A percentile compares a stretch with the other conserved stretches of the same genome.
phyloP scores from a whole-genome alignment of 2,329 filamentous ascomycete species.

The Pseudogymnoascus sp. region DNA sequence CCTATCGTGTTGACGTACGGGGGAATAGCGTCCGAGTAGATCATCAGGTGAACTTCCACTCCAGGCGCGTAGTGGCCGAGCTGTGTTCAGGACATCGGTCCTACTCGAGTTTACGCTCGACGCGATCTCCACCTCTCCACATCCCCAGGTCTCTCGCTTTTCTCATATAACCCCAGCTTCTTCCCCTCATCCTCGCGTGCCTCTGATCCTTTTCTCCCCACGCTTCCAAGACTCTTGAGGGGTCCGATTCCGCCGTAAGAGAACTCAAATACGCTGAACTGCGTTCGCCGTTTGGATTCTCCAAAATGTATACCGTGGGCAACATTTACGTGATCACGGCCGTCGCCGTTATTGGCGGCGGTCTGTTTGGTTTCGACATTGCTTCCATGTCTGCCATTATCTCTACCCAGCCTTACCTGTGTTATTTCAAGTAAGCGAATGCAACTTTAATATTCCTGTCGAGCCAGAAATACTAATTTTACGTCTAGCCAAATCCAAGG shows the following conservation, averaged over 20 bases:
- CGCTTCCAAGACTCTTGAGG: not conserved
- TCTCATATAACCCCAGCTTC: slow-evolving; percentile 3
- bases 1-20: not conserved
- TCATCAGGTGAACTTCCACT: slow-evolving; percentile 2
- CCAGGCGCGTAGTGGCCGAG: not conserved
- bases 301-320: slow-evolving; percentile 20
- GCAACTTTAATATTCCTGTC: slow-evolving; percentile 36
- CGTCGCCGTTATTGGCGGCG: slow-evolving; percentile 27
- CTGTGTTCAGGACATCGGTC: not conserved
- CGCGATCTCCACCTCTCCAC: not conserved
- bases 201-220: not conserved
- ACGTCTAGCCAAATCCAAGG: slow-evolving; percentile 35
- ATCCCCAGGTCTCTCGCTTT: not conserved
- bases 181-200: not conserved
- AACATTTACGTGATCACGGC: slow-evolving; percentile 27
- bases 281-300: slow-evolving; percentile 1
- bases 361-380: slow-evolving; percentile 40
- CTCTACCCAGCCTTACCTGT: slow-evolving; percentile 41
- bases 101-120: not conserved
- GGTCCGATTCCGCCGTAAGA: not conserved
- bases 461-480: slow-evolving; percentile 40
- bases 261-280: not conserved
- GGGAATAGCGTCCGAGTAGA: slow-evolving; percentile 2
- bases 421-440: slow-evolving; percentile 39
- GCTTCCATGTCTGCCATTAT: slow-evolving; percentile 51